Base-by-base conservation (phyloP, 1,284 basidiomycete genomes). In the Malassezia pachydermatis region DNA sequence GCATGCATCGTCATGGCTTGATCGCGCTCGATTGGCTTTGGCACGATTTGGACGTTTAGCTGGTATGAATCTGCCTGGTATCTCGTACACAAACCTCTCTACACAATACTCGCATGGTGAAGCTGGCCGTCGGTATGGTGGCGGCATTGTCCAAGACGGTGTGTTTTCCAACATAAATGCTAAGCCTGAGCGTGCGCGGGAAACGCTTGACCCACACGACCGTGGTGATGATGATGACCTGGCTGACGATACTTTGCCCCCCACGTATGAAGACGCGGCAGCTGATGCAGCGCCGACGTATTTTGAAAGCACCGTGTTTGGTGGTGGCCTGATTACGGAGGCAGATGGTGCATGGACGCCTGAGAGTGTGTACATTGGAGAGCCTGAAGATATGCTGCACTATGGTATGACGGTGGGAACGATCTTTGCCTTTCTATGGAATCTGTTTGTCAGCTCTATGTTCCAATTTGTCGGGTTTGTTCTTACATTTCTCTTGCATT, bases 161-260 rank as follows among this genome's bases (percentile, higher is more conserved):
- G 90, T 99, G 5, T 99, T 96, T 72, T 83, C 85, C 36, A 99
- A 98, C 69, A 81, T 99, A 29, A 83, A 81, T 54, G 94, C 92
- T 0, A 92, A 95, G 70, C 90, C 92, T 0, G 77, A 77, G 4
- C 48, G 61, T 22, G 43, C 53, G 14, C 51, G 55, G 0, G 46
- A 38, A 8, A 38, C 27, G 5, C 45, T 47, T 13, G 43, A 49
- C 25, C 32, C 54, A 11, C 70, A 77, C 23, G 71, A 77, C 16
- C 72, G 78, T 77, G 74, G 85, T 22, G 73, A 83, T 6, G 80
- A 82, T 41, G 81, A 75, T 79, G 72, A 71, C 72, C 19, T 86
- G 84, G 5, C 23, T 28, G 50, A 55, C 27, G 60, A 55, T 13
- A 81, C 83, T 4, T 48, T 61, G 41, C 48, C 56, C 5, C 64